Conservation (phyloP, 1,284 basidiomycete genomes). For the Puccinia novopanici region DNA sequence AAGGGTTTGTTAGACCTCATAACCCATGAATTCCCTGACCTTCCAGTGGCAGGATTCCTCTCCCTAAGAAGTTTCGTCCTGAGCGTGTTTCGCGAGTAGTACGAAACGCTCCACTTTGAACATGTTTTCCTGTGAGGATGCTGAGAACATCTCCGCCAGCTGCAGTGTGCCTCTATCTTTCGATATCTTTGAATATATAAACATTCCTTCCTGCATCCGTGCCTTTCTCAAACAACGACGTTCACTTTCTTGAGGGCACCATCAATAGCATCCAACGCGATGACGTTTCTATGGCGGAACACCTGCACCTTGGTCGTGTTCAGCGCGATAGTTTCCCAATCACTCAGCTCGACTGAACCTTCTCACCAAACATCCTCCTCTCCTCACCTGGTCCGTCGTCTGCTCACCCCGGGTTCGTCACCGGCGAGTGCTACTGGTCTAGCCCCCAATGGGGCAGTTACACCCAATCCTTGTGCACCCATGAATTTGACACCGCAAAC, state of each 20-base stretch:
- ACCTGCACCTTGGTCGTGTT: not conserved
- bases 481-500: constrained; percentile 35
- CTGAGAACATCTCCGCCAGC: too few species aligned
- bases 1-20: too few species aligned
- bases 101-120: too few species aligned
- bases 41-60: too few species aligned
- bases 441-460: constrained; percentile 11
- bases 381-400: constrained; percentile 15
- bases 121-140: too few species aligned
- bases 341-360: not conserved
- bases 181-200: too few species aligned
- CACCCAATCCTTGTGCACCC: constrained; percentile 31
- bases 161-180: too few species aligned
- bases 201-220: too few species aligned
- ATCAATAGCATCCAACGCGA: not conserved
- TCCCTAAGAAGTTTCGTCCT: too few species aligned
- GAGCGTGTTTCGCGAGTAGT: too few species aligned
- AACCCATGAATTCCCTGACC: too few species aligned
- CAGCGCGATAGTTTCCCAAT: not conserved
- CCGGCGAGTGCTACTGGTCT: not conserved
- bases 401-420: constrained; percentile 5
- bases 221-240: not conserved
- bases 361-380: not conserved
- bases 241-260: not conserved
- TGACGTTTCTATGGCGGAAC: constrained; percentile 8